These are phyloP conservation scores for Myriosclerotinia curreyana DNA, from an alignment of 2,329 filamentous ascomycete genomes.

Conservation along the genomic window DNA sequence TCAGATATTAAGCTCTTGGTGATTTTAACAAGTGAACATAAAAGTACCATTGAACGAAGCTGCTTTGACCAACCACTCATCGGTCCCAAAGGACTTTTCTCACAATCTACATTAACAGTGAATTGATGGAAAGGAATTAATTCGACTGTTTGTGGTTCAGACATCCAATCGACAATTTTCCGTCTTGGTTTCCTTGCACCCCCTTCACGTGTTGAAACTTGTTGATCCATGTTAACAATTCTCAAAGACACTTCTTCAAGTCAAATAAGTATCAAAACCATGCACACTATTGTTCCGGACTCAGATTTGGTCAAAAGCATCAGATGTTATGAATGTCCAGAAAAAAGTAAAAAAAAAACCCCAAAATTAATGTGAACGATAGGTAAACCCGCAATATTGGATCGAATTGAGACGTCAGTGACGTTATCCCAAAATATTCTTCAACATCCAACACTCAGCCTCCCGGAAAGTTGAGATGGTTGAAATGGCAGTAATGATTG, in stretches of 20 bases:
- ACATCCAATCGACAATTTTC: constrained; percentile 32
- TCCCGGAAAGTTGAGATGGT: too few species aligned
- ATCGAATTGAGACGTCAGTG: neutral
- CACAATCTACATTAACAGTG: constrained; percentile 59
- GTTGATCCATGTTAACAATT: constrained; percentile 1
- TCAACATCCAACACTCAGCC: too few species aligned
- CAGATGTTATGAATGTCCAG: neutral
- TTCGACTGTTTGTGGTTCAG: constrained; percentile 22
- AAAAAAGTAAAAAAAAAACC: neutral
- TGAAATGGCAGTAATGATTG: neutral
- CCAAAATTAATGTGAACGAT: neutral
- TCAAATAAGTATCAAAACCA: neutral
- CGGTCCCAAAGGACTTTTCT: constrained; percentile 66
- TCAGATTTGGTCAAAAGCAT: neutral
- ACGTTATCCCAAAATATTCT: neutral
- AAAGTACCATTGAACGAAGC: constrained; percentile 70
- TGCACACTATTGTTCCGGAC: neutral
- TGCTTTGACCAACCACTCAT: constrained; percentile 66
- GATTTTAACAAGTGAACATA: constrained; percentile 50
- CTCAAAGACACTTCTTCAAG: neutral
- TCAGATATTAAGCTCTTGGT: neutral
- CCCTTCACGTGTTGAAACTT: neutral
- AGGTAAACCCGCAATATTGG: neutral
- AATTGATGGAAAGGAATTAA: constrained; percentile 33
- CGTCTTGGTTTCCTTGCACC: neutral